Evolutionary conservation across 2,329 filamentous ascomycete genomes (phyloP), one percentile per base, ranked within the genome.

Genomic region (Colletotrichum sp.): DNA sequence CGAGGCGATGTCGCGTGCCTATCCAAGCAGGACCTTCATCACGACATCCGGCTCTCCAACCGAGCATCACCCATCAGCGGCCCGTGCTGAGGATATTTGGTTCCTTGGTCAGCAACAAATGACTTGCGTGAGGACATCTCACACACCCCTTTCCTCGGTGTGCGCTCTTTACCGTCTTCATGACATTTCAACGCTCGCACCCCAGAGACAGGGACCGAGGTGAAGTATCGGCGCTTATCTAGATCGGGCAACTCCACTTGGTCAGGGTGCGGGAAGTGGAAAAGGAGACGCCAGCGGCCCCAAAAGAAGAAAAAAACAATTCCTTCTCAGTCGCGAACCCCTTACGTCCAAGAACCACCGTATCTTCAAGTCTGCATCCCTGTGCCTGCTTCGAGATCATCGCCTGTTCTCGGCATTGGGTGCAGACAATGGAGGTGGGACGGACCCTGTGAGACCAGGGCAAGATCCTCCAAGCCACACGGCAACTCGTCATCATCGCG

Each of bases 381-480:
- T 61, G 64, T 15, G 36, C 55, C 64, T 32, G 36, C 34, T 70
- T 67, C 58, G 62, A 48, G 66, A 58, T 70, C 39, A 32, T 70
- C 43, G 66, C 56, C 39, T 43, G 43, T 58, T 34, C 56, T 65
- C 58, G 58, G 58, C 43, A 65, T 70, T 43, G 30, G 39, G 32
- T 67, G 27, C 39, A 25, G 58, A 43, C 71, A 64, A 36, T 70
- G 34, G 48, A 62, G 67, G 32, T 60, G 48, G 58, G 67, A 34
- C 66, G 16, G 62, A 55, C 66, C 66, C 66, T 65, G 67, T 48
- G 52, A 36, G 48, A 30, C 48, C 22, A 68, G 48, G 52, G 36
- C 32, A 13, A 58, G 16, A 48, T 65, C 25, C 32, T 75, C 72
- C 68, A 75, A 71, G 72, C 72, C 68, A 71, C 68, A 56, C 71